Base-by-base conservation (phyloP, 495 filamentous ascomycete species). In the Symbiotaphrina buchneri region DNA sequence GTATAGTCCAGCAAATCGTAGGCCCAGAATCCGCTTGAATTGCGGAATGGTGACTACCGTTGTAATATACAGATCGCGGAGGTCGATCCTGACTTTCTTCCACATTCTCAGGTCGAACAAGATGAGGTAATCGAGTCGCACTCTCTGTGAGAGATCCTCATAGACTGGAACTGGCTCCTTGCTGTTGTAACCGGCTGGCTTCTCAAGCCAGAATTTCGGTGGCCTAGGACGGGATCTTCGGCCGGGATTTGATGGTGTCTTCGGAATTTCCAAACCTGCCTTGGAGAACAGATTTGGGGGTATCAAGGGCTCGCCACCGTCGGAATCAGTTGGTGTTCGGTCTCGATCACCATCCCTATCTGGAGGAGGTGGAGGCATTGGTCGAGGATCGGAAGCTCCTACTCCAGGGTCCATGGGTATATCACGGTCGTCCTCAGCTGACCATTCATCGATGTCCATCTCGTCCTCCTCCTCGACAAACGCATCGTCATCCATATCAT, bases 21-120 rank as follows among this genome's bases (percentile, higher is more conserved):
- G 56, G 6, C 84, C 83, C 33, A 99, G 63, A 18, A 99, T 68
- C n/a, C 90, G 72, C 56, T 95, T 99, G 63, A 95, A 95, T 39
- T 83, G 61, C 6, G 85, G 85, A 32, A 94, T 79, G 5, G 78
- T 79, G 25, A 99, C 81, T 13, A 95, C 84, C 6, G 90, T 95
- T 21, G 76, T 81, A 41, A 99, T 92, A 48, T 93, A 94, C 5
- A 99, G 64, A 37, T 92, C 81, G 8, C 90, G 75, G 30, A 99
- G 58, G 41, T 91, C 74, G 25, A 80, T 78, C 10, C 87, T 71
- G 5, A 82, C 71, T 46, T 80, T 84, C 55, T 99, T 99, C 87
- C 87, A 99, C 52, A 99, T 59, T 32, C 87, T 56, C 23, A 99
- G 54, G 45, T 99, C 87, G 49, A 85, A 99, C n/a, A 99, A 62